Conservation (phyloP, 257 asterid genomes). For the Solanum piurae region DNA sequence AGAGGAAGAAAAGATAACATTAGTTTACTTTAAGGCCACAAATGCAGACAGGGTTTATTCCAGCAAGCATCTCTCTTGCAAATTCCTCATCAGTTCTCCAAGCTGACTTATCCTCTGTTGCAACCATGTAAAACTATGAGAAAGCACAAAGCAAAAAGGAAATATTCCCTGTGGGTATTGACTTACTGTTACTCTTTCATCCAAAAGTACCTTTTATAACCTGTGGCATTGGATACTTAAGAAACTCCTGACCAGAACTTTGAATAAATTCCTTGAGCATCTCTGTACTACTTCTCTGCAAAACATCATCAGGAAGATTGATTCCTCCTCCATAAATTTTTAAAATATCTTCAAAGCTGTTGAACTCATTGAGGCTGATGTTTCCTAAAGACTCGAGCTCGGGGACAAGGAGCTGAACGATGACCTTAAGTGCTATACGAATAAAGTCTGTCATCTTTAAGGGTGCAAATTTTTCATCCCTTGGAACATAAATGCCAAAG, state of each 20-base stretch:
- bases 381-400: slow-evolving; percentile 27
- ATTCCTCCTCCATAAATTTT: slow-evolving; percentile 38
- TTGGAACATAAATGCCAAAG: slow-evolving; percentile 50
- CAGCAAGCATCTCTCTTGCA: slow-evolving; percentile 63
- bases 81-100: slow-evolving; percentile 79
- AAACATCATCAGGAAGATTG: slow-evolving; percentile 23
- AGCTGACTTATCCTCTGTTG: slow-evolving; percentile 40
- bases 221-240: slow-evolving; percentile 50
- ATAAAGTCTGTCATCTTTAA: slow-evolving; percentile 50
- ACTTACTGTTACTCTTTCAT: neutral
- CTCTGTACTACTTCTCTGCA: slow-evolving; percentile 19
- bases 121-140: neutral
- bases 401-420: slow-evolving; percentile 45
- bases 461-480: slow-evolving; percentile 59
- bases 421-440: slow-evolving; percentile 35
- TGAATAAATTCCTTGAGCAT: slow-evolving; percentile 37
- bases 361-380: slow-evolving; percentile 35
- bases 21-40: slow-evolving; percentile 31
- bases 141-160: neutral
- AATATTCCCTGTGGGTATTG: neutral
- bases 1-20: neutral
- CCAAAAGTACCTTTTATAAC: slow-evolving; percentile 38
- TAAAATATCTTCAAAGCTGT: slow-evolving; percentile 30
- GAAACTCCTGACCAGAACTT: slow-evolving; percentile 30
- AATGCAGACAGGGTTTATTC: slow-evolving; percentile 52